A percentile compares a stretch with the other conserved stretches of the same genome.
Evolutionary conservation across 331 rosid species (phyloP).

Genomic region (Phaseolus coccineus): DNA sequence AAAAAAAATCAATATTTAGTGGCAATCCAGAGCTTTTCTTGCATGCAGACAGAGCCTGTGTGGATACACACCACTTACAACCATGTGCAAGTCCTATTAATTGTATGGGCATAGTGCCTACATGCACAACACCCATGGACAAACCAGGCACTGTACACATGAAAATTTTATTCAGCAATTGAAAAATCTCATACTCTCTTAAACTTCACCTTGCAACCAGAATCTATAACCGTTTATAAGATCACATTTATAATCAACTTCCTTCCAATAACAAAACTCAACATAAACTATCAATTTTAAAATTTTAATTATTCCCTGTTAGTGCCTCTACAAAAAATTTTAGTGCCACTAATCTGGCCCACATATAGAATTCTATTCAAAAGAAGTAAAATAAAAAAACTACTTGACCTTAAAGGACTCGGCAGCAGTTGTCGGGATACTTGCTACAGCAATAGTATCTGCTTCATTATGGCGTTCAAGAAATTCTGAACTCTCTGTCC

Average conservation of each 20-base stretch:
- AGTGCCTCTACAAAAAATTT: neutral
- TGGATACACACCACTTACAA: neutral
- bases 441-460: slow-evolving; percentile 34
- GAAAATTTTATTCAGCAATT: neutral
- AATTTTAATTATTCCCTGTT: neutral
- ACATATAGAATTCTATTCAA: slow-evolving; percentile 12
- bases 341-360: neutral
- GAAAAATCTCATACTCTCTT: neutral
- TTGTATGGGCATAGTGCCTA: neutral
- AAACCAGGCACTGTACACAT: neutral
- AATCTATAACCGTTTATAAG: neutral
- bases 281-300: neutral
- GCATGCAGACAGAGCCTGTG: neutral
- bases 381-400: slow-evolving; percentile 4
- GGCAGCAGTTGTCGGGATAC: slow-evolving; percentile 46
- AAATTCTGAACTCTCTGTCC: slow-evolving; percentile 41
- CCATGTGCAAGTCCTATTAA: neutral
- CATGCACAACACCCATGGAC: neutral
- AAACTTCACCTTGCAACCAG: neutral
- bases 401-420: slow-evolving; percentile 52
- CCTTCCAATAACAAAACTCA: slow-evolving; percentile 24
- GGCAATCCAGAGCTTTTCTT: neutral
- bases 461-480: slow-evolving; percentile 49
- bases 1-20: neutral
- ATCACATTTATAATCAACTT: slow-evolving; percentile 8